Percentiles rank a stretch among this genome's conserved stretches.
Conservation (phyloP, 768 basidiomycete genomes). For the Scleroderma citrinum region DNA sequence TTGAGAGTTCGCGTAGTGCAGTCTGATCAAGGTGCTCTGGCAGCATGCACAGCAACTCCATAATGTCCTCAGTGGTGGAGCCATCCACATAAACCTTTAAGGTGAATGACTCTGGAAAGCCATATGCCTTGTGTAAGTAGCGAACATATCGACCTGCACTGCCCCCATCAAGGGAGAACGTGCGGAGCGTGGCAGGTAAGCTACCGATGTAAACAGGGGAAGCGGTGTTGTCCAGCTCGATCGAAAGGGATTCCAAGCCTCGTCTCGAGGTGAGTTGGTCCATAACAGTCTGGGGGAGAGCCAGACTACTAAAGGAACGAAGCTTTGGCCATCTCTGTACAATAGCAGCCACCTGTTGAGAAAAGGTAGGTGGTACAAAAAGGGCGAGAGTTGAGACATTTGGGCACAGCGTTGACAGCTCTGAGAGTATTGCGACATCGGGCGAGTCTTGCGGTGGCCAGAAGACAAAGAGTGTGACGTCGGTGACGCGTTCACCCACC, state of each 20-base stretch:
- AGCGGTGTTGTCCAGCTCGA: slow-evolving; percentile 22
- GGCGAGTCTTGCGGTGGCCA: slow-evolving; percentile 18
- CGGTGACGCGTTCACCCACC: slow-evolving; percentile 14
- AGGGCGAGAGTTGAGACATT: slow-evolving; percentile 21
- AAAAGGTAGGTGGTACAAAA: slow-evolving; percentile 21
- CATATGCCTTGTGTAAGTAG: slow-evolving; percentile 14
- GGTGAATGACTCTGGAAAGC: slow-evolving; percentile 11
- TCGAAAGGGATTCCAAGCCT: slow-evolving; percentile 15
- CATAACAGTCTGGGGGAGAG: slow-evolving; percentile 17
- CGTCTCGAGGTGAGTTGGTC: slow-evolving; percentile 8
- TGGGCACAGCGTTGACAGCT: slow-evolving; percentile 18
- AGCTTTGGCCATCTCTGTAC: slow-evolving; percentile 16
- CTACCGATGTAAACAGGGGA: slow-evolving; percentile 14
- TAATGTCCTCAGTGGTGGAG: slow-evolving; percentile 14
- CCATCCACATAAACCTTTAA: slow-evolving; percentile 22
- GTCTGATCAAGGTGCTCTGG: slow-evolving; percentile 9
- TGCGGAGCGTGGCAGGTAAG: slow-evolving; percentile 12
- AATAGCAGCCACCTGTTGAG: slow-evolving; percentile 17
- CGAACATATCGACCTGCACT: slow-evolving; percentile 15
- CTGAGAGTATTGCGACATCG: slow-evolving; percentile 15
- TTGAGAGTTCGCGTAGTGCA: slow-evolving; percentile 6
- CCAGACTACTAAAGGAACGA: slow-evolving; percentile 10
- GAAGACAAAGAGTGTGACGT: slow-evolving; percentile 16
- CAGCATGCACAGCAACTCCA: slow-evolving; percentile 6
- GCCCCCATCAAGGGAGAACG: slow-evolving; percentile 18